A percentile compares a stretch with the other conserved stretches of the same genome.
Conservation (phyloP, 768 basidiomycete species). For the Coprinellus micaceus region DNA sequence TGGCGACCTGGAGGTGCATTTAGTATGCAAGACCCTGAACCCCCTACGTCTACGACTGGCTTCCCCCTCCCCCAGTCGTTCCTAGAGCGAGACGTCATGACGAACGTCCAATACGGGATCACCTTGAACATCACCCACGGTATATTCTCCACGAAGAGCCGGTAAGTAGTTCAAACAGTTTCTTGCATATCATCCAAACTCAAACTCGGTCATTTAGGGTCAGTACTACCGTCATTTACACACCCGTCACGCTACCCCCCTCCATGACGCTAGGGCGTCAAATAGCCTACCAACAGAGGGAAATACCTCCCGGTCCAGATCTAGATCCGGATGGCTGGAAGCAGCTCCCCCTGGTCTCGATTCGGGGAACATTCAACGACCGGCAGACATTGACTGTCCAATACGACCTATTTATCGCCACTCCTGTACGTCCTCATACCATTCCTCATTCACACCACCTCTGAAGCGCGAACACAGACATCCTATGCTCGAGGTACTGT, state of each 20-base stretch:
- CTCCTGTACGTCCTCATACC: not conserved
- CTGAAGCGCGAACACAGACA: not conserved
- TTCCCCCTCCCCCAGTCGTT: not conserved
- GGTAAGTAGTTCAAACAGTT: not conserved
- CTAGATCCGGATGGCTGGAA: not conserved
- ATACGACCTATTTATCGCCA: not conserved
- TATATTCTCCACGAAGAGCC: not conserved
- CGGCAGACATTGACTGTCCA: not conserved
- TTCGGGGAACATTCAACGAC: not conserved
- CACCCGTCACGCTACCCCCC: not conserved
- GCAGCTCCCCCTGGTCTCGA: not conserved
- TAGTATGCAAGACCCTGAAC: not conserved
- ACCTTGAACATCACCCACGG: not conserved
- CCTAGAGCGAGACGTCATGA: not conserved
- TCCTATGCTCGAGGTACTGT: not conserved
- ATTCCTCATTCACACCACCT: not conserved
- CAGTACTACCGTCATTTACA: not conserved
- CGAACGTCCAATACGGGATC: not conserved
- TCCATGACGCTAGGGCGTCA: not conserved
- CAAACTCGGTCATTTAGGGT: not conserved
- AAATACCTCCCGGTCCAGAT: not conserved
- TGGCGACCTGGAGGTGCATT: not conserved
- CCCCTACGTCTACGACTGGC: not conserved
- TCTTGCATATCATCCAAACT: not conserved
- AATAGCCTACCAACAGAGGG: not conserved